Evolutionary conservation across 1,139 yeast genomes (phyloP), one percentile per base, ranked within the genome.

Genomic region (Blastobotrys proliferans): DNA sequence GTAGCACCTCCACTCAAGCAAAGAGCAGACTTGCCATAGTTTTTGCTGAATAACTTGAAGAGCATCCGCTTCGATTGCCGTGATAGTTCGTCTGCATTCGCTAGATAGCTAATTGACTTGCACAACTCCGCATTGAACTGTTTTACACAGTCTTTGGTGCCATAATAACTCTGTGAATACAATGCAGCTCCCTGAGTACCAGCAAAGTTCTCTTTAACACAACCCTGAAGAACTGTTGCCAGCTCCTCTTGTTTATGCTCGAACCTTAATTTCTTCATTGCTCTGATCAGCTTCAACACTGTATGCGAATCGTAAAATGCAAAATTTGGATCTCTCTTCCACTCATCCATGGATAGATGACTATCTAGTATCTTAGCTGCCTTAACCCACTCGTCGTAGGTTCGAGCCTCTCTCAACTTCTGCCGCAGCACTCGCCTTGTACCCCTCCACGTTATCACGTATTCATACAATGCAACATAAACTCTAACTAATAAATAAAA

Each of bases 1-100:
- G 85, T 76, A 0, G 90, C 94, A 11, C 94, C 94, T 1, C 94
- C 94, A 47, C 84, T 77, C 29, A 84, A 68, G 51, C 87, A 81
- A 18, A 84, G 65, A 0, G 94, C 90, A 0, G 88, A 70, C 50
- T 76, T 77, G 6, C 94, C 94, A 57, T 77, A 81, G 56, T 82
- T 83, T 54, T 77, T 76, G 62, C 73, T 73, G 20, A 80, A 70
- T 18, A 74, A 72, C 43, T 73, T 71, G 64, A 83, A 81, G 50
- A 83, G 73, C n/a, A 66, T 61, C 28, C 73, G 64, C 55, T 81
- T 81, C 1, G 68, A 61, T 1, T 63, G 66, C 1, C 58, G 46
- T 2, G 72, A 53, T 0, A 82, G 58, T 1, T 59, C 47, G 0
- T 62, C 55, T 1, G 79, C 66, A 0, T 67, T 62, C 1, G 72